Base-by-base conservation (phyloP, 441 rosid genomes). In the Syzygium malaccense region DNA sequence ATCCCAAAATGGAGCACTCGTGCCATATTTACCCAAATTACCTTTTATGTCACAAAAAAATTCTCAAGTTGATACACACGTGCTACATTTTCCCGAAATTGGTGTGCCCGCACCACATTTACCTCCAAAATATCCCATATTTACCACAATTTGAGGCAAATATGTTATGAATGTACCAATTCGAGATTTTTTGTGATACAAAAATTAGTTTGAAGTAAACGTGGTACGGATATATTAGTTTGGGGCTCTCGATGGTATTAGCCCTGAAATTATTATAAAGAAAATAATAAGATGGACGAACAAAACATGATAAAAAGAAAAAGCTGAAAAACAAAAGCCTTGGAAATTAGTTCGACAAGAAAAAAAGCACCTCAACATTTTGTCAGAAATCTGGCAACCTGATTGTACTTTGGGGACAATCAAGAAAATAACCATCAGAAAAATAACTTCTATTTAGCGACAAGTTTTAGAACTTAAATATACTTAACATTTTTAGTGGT, bases 1-100 rank as follows among this genome's bases (percentile, higher is more conserved):
- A 66, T 64, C 5, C 30, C 3, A 30, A 64, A 64, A 1, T 0
- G 3, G 1, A 17, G 30, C 19, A 15, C 12, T 4, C 0, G 1
- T 30, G 11, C 12, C 20, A 64, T 5, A 64, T 62, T n/a, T 62
- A 14, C 18, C 18, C 45, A 41, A 41, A 41, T 4, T 41, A 41
- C 45, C 45, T 41, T 41, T 41, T 41, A 41, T 41, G 8, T 41
- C 45, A 41, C 45, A 41, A 41, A 41, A 41, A 41, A 41, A 41
- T 41, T 41, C 8, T 7, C 45, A 41, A 41, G 8, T 54, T 15
- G 55, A 54, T 54, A 54, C 7, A 15, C 19, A 54, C 19, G 6
- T 54, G 19, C 18, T 54, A 18, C 55, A 15, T 54, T 54, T 54
- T 14, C 18, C 18, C 23, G 0, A 55, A 55, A 18, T 1, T 1